Evolutionary conservation across 768 basidiomycete genomes (phyloP).

Genomic region (Dioszegia aurantiaca): DNA sequence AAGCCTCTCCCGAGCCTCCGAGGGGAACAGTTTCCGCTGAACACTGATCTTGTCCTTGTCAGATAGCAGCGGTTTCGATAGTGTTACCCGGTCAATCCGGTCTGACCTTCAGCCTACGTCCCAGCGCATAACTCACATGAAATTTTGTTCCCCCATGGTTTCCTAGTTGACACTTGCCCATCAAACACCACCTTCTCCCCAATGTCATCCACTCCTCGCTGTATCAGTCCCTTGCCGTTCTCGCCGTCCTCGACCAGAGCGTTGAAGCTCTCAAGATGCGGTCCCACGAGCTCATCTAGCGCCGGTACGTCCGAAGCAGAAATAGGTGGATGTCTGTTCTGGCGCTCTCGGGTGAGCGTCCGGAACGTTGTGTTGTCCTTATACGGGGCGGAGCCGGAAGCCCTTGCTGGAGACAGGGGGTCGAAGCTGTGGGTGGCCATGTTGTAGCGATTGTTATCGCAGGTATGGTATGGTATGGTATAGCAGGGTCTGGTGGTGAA

Average conservation of each 20-base stretch:
- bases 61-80: slow-evolving; percentile 79
- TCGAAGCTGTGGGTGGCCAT: slow-evolving; percentile 21
- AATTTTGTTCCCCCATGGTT: slow-evolving; percentile 75
- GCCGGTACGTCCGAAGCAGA: slow-evolving; percentile 69
- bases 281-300: slow-evolving; percentile 86
- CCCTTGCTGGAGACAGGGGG: slow-evolving; percentile 24
- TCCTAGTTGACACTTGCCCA: slow-evolving; percentile 60
- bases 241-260: slow-evolving; percentile 89
- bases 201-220: slow-evolving; percentile 75
- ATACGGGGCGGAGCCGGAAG: slow-evolving; percentile 25
- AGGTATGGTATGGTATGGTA: background rate
- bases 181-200: slow-evolving; percentile 92
- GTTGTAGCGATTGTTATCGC: background rate
- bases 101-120: slow-evolving; percentile 58
- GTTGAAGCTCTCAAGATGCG: slow-evolving; percentile 95
- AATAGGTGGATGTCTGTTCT: slow-evolving; percentile 72
- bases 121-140: slow-evolving; percentile 31
- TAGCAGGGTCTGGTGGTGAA: background rate
- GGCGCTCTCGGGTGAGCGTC: slow-evolving; percentile 73
- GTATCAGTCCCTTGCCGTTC: slow-evolving; percentile 76
- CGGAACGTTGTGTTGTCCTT: slow-evolving; percentile 58
- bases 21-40: slow-evolving; percentile 78
- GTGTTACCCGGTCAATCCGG: slow-evolving; percentile 80
- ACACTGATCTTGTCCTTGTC: slow-evolving; percentile 72
- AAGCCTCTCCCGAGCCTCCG: slow-evolving; percentile 90